Base-by-base conservation (phyloP, 208 protist genomes). In the Trypanosoma grayi region DNA sequence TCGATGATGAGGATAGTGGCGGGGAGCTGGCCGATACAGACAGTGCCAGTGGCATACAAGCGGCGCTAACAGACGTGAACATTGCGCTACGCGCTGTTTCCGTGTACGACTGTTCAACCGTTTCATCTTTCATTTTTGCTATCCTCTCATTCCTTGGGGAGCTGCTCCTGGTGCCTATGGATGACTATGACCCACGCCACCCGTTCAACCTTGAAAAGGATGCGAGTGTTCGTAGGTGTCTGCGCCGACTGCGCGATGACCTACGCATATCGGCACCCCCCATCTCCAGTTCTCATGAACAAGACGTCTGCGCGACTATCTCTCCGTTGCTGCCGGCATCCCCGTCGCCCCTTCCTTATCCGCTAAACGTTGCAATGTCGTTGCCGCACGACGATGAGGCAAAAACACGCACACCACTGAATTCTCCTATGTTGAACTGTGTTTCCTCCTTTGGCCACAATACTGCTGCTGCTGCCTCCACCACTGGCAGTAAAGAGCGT, bases 171-270 rank as follows among this genome's bases (percentile, higher is more conserved):
- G 75, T 92, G 30, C 76, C 75, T 34, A 63, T 74, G 60, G 89
- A 95, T 63, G 89, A 92, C 60, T 54, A 67, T 58, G 89, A 95
- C 56, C 79, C 82, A 13, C 71, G 85, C 36, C 61, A 87, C 52
- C 73, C 74, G 18, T 84, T 89, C 61, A 87, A 88, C 64, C 70
- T 83, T 11, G 70, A 79, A 39, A 85, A 79, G 48, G 64, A 81
- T 33, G 53, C 68, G 34, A 64, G 59, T 16, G 14, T 90, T 48
- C 66, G 78, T 31, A 56, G 60, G 18, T 84, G 87, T 71, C 34
- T 75, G 31, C 70, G 68, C 28, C 70, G 52, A 18, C 57, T 83
- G 5, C 53, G 73, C 25, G 58, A 62, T 37, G 71, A 68, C 33
- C 66, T 88, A 48, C 75, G 74, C 39, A 54, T 63, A 34, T 60